Evolutionary conservation across 345 rosid species (phyloP).

Genomic region (Cardiospermum halicacabum): DNA sequence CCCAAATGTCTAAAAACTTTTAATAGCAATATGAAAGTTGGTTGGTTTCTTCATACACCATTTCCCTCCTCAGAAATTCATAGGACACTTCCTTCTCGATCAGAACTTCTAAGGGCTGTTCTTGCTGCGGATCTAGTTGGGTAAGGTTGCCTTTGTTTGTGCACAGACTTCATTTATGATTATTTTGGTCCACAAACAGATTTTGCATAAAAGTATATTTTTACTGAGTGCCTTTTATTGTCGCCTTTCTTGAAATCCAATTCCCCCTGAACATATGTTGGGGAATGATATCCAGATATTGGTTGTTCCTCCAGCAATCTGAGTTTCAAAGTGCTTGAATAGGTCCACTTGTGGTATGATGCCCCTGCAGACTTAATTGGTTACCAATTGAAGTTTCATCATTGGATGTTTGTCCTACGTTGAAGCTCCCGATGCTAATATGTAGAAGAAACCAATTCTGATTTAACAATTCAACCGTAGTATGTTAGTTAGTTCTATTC

Average conservation of each 20-base stretch:
- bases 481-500: neutral
- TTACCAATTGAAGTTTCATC: neutral
- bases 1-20: slow-evolving; percentile 42
- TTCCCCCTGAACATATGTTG: neutral
- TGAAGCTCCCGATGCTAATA: neutral
- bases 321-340: neutral
- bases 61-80: slow-evolving; percentile 62
- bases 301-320: neutral
- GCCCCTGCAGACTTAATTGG: neutral
- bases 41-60: slow-evolving; percentile 58
- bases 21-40: slow-evolving; percentile 49
- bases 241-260: neutral
- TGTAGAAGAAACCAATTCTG: neutral
- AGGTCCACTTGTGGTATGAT: neutral
- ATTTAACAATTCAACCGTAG: neutral
- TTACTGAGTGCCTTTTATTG: neutral
- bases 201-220: neutral
- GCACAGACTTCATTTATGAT: neutral
- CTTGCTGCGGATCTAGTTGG: slow-evolving; percentile 58
- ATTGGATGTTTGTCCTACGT: neutral
- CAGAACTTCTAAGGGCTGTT: slow-evolving; percentile 48
- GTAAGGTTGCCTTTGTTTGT: slow-evolving; percentile 24
- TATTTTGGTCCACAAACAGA: slow-evolving; percentile 1
- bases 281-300: neutral
- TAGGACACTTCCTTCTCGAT: slow-evolving; percentile 50